Evolutionary conservation across 2,329 filamentous ascomycete genomes (phyloP).

Genomic region (Phialemoniopsis sp.): DNA sequence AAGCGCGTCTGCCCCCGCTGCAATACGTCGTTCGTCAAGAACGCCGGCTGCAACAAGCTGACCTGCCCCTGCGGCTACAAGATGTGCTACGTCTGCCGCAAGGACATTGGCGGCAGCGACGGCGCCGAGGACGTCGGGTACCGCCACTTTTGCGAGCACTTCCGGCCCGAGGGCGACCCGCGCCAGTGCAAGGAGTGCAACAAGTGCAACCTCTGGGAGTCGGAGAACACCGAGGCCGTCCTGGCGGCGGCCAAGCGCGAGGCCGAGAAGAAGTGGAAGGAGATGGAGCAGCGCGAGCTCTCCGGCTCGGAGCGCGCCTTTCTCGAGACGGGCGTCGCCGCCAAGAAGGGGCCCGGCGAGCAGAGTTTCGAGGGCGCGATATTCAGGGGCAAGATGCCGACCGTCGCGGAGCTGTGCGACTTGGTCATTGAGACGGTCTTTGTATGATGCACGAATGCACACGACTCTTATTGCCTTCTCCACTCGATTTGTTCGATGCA

Average conservation of each 20-base stretch:
- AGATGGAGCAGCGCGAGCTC: conserved; percentile 56
- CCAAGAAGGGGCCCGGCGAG: conserved; percentile 2
- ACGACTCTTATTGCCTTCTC: not conserved
- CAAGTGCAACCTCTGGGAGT: conserved; percentile 74
- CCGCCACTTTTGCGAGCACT: conserved; percentile 93
- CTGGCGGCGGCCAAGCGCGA: conserved; percentile 65
- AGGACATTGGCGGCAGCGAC: conserved; percentile 53
- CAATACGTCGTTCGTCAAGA: conserved; percentile 89
- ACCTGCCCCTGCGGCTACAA: conserved; percentile 93
- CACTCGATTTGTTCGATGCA: not conserved
- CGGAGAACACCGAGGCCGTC: conserved; percentile 67
- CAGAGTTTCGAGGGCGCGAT: conserved; percentile 25
- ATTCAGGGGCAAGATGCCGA: conserved; percentile 26
- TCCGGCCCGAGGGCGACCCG: conserved; percentile 72
- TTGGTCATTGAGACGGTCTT: conserved; percentile 38
- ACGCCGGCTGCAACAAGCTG: conserved; percentile 92
- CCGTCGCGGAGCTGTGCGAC: conserved; percentile 39
- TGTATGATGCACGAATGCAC: conserved; percentile 17
- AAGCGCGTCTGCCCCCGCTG: conserved; percentile 94
- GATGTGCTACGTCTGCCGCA: conserved; percentile 97
- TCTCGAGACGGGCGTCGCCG: conserved; percentile 48
- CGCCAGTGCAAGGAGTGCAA: conserved; percentile 74
- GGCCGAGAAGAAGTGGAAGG: conserved; percentile 68
- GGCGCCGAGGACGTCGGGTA: conserved; percentile 65
- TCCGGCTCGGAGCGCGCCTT: conserved; percentile 51